Evolutionary conservation across 148 eudicot genomes (phyloP), one percentile per base, ranked within the genome.

Genomic region (Camellia lanceoleosa): DNA sequence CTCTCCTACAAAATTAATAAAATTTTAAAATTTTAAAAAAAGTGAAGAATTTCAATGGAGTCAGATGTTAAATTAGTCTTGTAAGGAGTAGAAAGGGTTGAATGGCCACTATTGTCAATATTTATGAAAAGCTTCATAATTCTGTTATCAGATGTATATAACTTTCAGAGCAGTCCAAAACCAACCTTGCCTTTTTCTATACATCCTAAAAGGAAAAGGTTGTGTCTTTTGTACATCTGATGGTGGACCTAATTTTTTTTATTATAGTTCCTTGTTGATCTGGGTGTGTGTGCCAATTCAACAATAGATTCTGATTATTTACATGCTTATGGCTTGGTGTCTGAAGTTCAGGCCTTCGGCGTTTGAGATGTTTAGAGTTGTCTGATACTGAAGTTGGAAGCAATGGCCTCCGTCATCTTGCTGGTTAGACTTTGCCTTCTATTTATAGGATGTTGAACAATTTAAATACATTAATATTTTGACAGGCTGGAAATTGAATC

Each of bases 321-420:
- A 5, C 47, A 68, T 60, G 65, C 42, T 74, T 76, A 44, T 47
- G 42, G 69, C 66, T 73, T 11, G 49, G 30, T 75, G 30, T 38
- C 69, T 30, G 62, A 43, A 56, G 74, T 43, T 43, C 82, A 97
- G 99, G 98, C 68, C 92, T 97, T 78, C 79, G 79, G 68, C 88
- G 68, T 68, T 82, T 97, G 88, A 92, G 88, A 83, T 86, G 80
- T 83, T 85, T 97, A 89, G 98, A 90, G 85, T 75, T 97, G 86
- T 97, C 99, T 82, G 99, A 97, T 84, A 97, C 99, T 44, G 97
- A 90, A 81, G 97, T 97, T 80, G 94, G 97, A 79, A 94, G 91
- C 90, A 81, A 74, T 74, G 98, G 98, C 70, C 88, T 97, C 30
- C 92, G 84, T 47, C 88, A 88, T 87, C 87, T 97, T 61, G 87